Percentiles rank a stretch among this genome's conserved stretches.
Evolutionary conservation across 371 early-diverging fungal genomes (phyloP).

Genomic region (Mucor plumbeus): DNA sequence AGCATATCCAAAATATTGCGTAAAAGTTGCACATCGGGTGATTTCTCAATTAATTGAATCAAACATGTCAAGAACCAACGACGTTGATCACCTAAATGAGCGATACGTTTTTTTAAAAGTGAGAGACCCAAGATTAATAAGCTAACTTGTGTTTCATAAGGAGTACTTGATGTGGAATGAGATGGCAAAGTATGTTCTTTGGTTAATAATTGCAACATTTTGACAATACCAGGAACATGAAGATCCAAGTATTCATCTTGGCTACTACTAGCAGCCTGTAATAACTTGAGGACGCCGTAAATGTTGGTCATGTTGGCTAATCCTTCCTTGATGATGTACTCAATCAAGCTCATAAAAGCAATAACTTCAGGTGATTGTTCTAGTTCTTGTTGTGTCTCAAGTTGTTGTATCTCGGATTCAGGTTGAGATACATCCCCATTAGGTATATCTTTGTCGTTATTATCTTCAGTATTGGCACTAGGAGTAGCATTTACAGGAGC

Average conservation of each 20-base stretch:
- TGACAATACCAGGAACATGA: constrained; percentile 79
- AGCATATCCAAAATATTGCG: constrained; percentile 81
- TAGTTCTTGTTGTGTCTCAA: background rate
- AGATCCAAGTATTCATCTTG: constrained; percentile 73
- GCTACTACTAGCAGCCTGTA: constrained; percentile 74
- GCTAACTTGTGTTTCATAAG: constrained; percentile 64
- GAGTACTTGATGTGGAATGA: constrained; percentile 23
- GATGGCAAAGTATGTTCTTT: constrained; percentile 72
- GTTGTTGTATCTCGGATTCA: background rate
- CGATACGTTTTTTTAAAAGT: constrained; percentile 78
- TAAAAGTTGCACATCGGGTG: constrained; percentile 74
- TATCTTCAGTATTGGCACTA: background rate
- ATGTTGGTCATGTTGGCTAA: constrained; percentile 73
- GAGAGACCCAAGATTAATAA: constrained; percentile 72
- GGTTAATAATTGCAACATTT: constrained; percentile 81
- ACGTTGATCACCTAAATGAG: constrained; percentile 87
- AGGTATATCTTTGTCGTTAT: background rate
- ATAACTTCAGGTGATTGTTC: constrained; percentile 50
- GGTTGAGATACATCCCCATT: background rate
- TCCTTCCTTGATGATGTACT: constrained; percentile 67
- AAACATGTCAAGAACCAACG: constrained; percentile 85
- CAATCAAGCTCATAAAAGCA: constrained; percentile 63
- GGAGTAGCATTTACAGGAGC: background rate
- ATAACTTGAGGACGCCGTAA: constrained; percentile 71
- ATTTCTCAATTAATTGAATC: constrained; percentile 83